These are phyloP conservation scores for Clonostachys rhizophaga DNA, from an alignment of 2,329 filamentous ascomycete genomes.

Conservation along the genomic window DNA sequence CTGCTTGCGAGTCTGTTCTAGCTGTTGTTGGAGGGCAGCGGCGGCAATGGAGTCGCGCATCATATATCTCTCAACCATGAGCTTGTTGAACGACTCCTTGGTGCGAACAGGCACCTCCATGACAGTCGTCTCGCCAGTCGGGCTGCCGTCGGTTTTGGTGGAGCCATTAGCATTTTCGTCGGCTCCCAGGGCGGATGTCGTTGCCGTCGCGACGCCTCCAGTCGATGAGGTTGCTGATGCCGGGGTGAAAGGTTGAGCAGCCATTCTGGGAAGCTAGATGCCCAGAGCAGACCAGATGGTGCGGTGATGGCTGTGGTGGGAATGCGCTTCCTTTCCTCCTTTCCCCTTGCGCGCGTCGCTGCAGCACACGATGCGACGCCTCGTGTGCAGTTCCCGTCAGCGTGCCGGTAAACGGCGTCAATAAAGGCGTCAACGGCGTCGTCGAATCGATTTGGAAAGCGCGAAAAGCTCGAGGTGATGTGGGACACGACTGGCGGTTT, in stretches of 20 bases:
- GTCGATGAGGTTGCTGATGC: conserved; percentile 23
- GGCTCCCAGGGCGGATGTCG: conserved; percentile 2
- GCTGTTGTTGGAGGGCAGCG: background rate
- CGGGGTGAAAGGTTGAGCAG: conserved; percentile 28
- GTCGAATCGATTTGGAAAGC: background rate
- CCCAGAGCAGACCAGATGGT: background rate
- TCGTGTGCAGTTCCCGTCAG: background rate
- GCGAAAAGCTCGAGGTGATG: background rate
- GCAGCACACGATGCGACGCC: background rate
- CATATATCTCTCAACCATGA: conserved; percentile 50
- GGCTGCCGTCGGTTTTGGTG: background rate
- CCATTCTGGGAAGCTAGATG: conserved; percentile 28
- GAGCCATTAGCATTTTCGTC: conserved; percentile 9
- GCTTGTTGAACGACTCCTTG: conserved; percentile 48
- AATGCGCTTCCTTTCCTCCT: background rate
- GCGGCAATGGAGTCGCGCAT: conserved; percentile 34
- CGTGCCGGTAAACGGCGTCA: background rate
- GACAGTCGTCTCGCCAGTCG: background rate
- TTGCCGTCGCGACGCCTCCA: background rate
- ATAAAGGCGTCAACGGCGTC: background rate
- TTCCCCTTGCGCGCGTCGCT: background rate
- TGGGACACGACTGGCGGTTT: too few relatives aligned
- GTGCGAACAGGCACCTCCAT: conserved; percentile 38
- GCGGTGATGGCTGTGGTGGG: background rate
- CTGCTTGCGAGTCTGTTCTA: conserved; percentile 49